These are phyloP conservation scores for Metschnikowia lachancei DNA, from an alignment of 805 yeast genomes.

Conservation along the genomic window DNA sequence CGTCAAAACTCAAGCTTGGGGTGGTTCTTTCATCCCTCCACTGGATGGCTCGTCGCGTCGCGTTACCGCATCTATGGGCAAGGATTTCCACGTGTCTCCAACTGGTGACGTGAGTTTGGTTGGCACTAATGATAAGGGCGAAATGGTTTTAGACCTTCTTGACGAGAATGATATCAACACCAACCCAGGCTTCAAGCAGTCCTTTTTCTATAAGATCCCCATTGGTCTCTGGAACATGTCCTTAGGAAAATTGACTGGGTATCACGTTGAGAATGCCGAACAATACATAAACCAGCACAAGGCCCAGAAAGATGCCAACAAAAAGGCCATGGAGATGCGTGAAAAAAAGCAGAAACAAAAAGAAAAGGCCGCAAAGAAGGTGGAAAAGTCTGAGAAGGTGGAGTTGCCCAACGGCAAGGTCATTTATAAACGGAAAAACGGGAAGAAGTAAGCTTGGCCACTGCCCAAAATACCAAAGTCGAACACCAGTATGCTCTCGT, in stretches of 20 bases:
- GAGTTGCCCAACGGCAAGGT: slow-evolving; percentile 64
- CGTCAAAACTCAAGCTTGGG: slow-evolving; percentile 56
- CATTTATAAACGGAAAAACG: slow-evolving; percentile 30
- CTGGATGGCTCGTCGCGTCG: slow-evolving; percentile 49
- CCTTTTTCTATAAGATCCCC: slow-evolving; percentile 44
- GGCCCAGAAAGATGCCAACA: slow-evolving; percentile 15
- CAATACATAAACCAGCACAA: slow-evolving; percentile 16
- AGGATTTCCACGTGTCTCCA: slow-evolving; percentile 52
- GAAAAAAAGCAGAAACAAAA: slow-evolving; percentile 21
- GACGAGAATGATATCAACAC: slow-evolving; percentile 47
- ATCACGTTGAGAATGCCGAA: slow-evolving; percentile 20
- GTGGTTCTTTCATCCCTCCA: slow-evolving; percentile 47
- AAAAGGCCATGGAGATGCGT: slow-evolving; percentile 7
- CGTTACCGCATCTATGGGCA: slow-evolving; percentile 45
- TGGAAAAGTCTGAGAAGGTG: slow-evolving; percentile 45
- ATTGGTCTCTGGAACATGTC: slow-evolving; percentile 43
- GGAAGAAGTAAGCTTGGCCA: slow-evolving; percentile 4
- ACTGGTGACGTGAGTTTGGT: slow-evolving; percentile 54
- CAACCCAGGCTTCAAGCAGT: slow-evolving; percentile 49
- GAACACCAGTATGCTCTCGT: not conserved
- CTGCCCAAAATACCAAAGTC: not conserved
- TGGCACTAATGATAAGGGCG: slow-evolving; percentile 40
- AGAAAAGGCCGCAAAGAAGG: slow-evolving; percentile 35
- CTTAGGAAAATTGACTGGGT: slow-evolving; percentile 35
- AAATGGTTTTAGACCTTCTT: slow-evolving; percentile 32